phyloP scores from a whole-genome alignment of 352 stramenopile species.

The Pythium oligandrum region DNA sequence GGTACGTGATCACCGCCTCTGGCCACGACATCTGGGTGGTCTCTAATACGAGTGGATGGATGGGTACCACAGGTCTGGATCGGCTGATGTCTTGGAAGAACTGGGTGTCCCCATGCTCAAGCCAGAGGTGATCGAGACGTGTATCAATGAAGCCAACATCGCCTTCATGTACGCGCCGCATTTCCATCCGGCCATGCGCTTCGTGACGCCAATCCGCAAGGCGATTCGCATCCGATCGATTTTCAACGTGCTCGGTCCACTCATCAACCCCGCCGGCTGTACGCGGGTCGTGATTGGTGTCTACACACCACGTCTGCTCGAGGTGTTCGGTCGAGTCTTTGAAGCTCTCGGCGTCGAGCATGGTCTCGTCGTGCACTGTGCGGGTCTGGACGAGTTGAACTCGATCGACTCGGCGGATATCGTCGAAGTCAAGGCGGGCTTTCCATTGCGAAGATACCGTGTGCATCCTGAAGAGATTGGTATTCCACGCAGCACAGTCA shows the following conservation, averaged over 20 bases:
- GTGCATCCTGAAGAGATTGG: conserved; percentile 64
- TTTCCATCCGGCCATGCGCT: conserved; percentile 96
- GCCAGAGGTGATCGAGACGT: conserved; percentile 88
- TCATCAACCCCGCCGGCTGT: conserved; percentile 96
- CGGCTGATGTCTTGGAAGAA: conserved; percentile 95
- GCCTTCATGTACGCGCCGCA: conserved; percentile 98
- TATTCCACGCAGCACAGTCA: conserved; percentile 89
- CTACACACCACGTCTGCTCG: conserved; percentile 92
- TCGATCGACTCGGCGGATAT: conserved; percentile 89
- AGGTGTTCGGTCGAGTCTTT: conserved; percentile 77
- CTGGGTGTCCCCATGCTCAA: conserved; percentile 95
- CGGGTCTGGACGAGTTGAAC: conserved; percentile 98
- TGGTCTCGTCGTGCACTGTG: conserved; percentile 97
- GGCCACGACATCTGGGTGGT: too few species aligned
- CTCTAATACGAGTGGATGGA: too few species aligned
- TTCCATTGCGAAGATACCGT: conserved; percentile 41
- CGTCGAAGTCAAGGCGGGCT: conserved; percentile 58
- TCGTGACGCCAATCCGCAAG: conserved; percentile 94
- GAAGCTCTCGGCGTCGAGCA: conserved; percentile 94
- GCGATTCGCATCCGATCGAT: conserved; percentile 94
- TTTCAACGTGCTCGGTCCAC: conserved; percentile 98
- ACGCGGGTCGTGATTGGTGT: conserved; percentile 98
- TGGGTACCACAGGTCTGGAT: conserved; percentile 66
- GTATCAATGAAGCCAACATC: conserved; percentile 90
- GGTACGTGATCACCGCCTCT: conserved; percentile 21